phyloP scores from a whole-genome alignment of 2,329 filamentous ascomycete genomes.

The Aspergillus fijiensis region DNA sequence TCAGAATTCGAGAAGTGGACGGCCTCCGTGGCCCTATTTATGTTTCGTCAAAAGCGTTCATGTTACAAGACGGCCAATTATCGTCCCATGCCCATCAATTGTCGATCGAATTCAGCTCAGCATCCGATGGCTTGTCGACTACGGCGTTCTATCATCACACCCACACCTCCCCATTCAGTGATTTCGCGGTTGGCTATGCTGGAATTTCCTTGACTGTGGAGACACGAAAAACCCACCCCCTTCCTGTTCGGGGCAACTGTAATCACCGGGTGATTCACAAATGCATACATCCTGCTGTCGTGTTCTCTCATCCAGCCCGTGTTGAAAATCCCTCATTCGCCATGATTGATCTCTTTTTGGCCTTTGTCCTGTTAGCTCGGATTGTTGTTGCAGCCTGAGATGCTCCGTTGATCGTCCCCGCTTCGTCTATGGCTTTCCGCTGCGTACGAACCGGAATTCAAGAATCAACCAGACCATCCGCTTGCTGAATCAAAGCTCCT shows the following conservation, averaged over 20 bases:
- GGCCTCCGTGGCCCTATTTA: constrained; percentile 41
- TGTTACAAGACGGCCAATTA: constrained; percentile 23
- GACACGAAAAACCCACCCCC: constrained; percentile 35
- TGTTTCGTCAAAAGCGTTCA: constrained; percentile 35
- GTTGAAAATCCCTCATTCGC: constrained; percentile 39
- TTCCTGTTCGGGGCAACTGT: constrained; percentile 32
- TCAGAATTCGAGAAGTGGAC: constrained; percentile 26
- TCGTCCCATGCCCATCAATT: constrained; percentile 25
- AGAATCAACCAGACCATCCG: constrained; percentile 24
- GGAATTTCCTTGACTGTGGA: constrained; percentile 32
- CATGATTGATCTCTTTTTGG: constrained; percentile 10
- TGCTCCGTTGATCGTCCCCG: constrained; percentile 31
- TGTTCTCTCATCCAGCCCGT: constrained; percentile 34
- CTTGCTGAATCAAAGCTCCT: constrained; percentile 34
- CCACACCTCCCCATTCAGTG: constrained; percentile 29
- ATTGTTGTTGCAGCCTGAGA: constrained; percentile 31
- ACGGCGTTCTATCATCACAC: constrained; percentile 31
- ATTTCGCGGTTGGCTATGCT: constrained; percentile 36
- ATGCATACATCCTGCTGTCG: constrained; percentile 41
- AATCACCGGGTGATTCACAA: constrained; percentile 36
- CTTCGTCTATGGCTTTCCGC: constrained; percentile 29
- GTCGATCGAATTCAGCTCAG: constrained; percentile 33
- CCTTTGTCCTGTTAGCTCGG: constrained; percentile 24
- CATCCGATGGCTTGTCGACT: constrained; percentile 35
- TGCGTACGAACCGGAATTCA: constrained; percentile 29